Percentiles rank a stretch among this genome's conserved stretches.
Evolutionary conservation across 1,284 basidiomycete genomes (phyloP).

Genomic region (Rhodotorula sp.): DNA sequence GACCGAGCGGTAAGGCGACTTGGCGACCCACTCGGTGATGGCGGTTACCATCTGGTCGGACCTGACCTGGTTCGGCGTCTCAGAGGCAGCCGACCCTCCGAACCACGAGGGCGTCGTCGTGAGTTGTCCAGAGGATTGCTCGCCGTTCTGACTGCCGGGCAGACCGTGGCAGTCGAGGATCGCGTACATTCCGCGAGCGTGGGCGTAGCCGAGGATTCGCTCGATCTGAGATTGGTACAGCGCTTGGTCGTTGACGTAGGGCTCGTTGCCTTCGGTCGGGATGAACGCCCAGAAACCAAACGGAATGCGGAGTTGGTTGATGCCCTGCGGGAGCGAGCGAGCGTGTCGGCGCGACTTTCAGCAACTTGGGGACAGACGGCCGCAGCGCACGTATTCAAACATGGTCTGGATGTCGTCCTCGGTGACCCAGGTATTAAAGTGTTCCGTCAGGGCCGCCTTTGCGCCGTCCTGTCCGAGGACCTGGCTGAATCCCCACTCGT

Average conservation of each 20-base stretch:
- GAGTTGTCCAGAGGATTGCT: constrained; percentile 43
- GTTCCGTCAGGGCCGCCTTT: constrained; percentile 41
- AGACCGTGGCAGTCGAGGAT: constrained; percentile 52
- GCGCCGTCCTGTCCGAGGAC: constrained; percentile 21
- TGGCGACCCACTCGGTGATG: constrained; percentile 41
- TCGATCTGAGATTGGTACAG: constrained; percentile 40
- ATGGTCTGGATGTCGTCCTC: constrained; percentile 49
- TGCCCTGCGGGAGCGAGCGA: constrained; percentile 34
- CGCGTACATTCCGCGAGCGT: constrained; percentile 50
- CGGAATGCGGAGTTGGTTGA: constrained; percentile 49
- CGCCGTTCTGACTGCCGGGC: constrained; percentile 51
- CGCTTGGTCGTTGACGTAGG: constrained; percentile 41
- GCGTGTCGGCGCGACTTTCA: constrained; percentile 9
- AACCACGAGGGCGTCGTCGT: constrained; percentile 23
- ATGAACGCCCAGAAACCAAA: constrained; percentile 48
- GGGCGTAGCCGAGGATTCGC: constrained; percentile 56
- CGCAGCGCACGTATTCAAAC: constrained; percentile 31
- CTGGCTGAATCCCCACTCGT: constrained; percentile 49
- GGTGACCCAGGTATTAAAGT: constrained; percentile 49
- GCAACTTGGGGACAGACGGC: no score
- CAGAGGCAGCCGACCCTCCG: constrained; percentile 12
- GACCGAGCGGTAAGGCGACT: constrained; percentile 43
- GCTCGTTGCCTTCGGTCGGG: constrained; percentile 40
- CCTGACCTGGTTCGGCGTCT: constrained; percentile 38
- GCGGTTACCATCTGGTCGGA: constrained; percentile 43